Conservation (phyloP, 169 alveolate species). For the Babesia bigemina region DNA sequence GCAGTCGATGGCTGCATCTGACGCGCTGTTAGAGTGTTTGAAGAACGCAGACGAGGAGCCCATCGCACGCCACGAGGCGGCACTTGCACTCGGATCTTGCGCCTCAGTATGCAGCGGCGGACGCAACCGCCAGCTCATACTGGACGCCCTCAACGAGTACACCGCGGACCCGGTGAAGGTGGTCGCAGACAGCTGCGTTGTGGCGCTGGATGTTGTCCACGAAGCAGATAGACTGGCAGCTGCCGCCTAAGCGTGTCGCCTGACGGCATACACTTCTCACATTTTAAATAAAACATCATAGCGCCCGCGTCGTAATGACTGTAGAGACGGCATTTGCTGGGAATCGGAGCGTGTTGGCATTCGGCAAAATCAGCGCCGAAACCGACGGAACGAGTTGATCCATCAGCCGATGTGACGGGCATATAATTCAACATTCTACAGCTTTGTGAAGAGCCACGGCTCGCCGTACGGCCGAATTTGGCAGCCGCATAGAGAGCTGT, state of each 20-base stretch:
- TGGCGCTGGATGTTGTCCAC: conserved; percentile 57
- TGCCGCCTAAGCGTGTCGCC: neutral
- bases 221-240: conserved; percentile 3
- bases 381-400: no score
- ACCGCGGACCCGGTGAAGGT: conserved; percentile 46
- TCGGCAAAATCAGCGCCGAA: no score
- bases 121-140: neutral
- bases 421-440: no score
- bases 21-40: conserved; percentile 74
- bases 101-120: conserved; percentile 53
- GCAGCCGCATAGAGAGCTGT: no score
- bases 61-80: conserved; percentile 92
- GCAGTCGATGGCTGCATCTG: conserved; percentile 74
- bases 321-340: no score
- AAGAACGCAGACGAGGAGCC: conserved; percentile 79
- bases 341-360: no score
- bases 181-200: conserved; percentile 69
- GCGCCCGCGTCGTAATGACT: no score
- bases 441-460: no score
- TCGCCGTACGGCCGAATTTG: no score
- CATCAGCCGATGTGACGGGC: no score
- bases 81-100: conserved; percentile 89
- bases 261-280: no score
- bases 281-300: no score
- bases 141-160: conserved; percentile 29